Evolutionary conservation across 176 grass and related monocot genomes (phyloP).

Genomic region (Bromus sterilis): DNA sequence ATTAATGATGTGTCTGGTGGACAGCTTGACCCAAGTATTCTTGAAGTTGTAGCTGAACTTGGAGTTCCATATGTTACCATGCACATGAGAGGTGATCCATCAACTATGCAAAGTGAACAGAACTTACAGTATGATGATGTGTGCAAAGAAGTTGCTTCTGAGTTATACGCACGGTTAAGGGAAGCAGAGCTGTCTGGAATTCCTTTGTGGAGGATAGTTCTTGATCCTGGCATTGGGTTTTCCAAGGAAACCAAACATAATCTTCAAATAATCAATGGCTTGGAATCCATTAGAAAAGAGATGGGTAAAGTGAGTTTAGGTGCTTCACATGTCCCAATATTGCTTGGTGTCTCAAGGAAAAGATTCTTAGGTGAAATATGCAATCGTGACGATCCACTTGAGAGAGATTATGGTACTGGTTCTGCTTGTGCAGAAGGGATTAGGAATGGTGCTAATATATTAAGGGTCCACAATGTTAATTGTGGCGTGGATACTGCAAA

Average conservation of each 20-base stretch:
- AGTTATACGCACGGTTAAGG: slow-evolving; percentile 47
- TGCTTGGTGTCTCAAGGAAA: slow-evolving; percentile 78
- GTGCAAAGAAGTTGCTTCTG: slow-evolving; percentile 66
- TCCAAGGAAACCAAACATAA: slow-evolving; percentile 63
- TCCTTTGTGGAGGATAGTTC: slow-evolving; percentile 77
- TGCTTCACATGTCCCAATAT: slow-evolving; percentile 64
- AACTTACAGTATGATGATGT: slow-evolving; percentile 70
- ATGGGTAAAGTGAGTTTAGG: slow-evolving; percentile 56
- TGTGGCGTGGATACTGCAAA: slow-evolving; percentile 57
- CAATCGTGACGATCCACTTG: slow-evolving; percentile 30
- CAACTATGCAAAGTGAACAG: slow-evolving; percentile 72
- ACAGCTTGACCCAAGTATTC: slow-evolving; percentile 63
- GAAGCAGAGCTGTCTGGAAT: slow-evolving; percentile 62
- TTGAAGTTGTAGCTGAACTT: slow-evolving; percentile 58
- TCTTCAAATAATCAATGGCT: slow-evolving; percentile 44
- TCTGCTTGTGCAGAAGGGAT: slow-evolving; percentile 35
- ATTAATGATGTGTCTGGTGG: slow-evolving; percentile 89
- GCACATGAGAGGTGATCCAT: slow-evolving; percentile 86
- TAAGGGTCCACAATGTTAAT: slow-evolving; percentile 71
- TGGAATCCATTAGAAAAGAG: slow-evolving; percentile 50
- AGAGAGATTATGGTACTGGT: slow-evolving; percentile 63
- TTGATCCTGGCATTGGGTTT: slow-evolving; percentile 90
- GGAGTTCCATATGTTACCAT: slow-evolving; percentile 79
- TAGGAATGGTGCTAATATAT: slow-evolving; percentile 71
- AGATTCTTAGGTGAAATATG: slow-evolving; percentile 73